A percentile compares a stretch with the other conserved stretches of the same genome.
Conservation (phyloP, 192 early-diverging fungal genomes). For the Rhizophlyctis rosea region DNA sequence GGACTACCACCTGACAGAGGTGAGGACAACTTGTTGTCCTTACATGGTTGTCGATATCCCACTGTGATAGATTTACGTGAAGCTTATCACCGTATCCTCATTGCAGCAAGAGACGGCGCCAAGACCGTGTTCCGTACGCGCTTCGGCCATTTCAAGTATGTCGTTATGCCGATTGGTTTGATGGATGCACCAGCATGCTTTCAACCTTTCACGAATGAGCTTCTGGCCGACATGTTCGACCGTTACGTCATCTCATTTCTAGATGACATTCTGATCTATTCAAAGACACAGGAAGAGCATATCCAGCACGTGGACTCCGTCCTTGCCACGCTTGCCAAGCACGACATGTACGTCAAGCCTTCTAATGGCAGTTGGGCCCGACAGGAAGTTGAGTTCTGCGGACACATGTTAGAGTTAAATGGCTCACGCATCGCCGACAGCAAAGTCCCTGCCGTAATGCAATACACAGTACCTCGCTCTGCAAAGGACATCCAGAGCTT, state of each 20-base stretch:
- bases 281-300: constrained; percentile 17
- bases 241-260: constrained; percentile 4
- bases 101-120: constrained; percentile 10
- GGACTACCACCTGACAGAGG: constrained; percentile 5
- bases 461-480: constrained; percentile 23
- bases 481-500: constrained; percentile 3
- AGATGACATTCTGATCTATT: constrained; percentile 50
- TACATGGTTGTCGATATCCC: too few species aligned
- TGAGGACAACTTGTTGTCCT: constrained; percentile 14
- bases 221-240: constrained; percentile 24
- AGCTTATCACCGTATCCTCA: constrained; percentile 23
- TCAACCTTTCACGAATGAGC: constrained; percentile 39
- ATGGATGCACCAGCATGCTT: constrained; percentile 54
- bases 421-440: constrained; percentile 29
- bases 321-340: constrained; percentile 23
- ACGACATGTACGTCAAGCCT: constrained; percentile 33
- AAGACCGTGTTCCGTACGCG: constrained; percentile 38
- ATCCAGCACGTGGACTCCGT: constrained; percentile 18
- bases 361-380: constrained; percentile 35
- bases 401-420: constrained; percentile 32
- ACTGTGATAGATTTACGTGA: background rate
- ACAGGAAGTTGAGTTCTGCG: constrained; percentile 29
- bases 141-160: constrained; percentile 48
- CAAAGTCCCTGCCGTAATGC: constrained; percentile 26
- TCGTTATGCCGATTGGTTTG: constrained; percentile 63